Evolutionary conservation across 805 yeast species (phyloP), one percentile per base, ranked within the genome.

Genomic region (Schizosaccharomyces japonicus): DNA sequence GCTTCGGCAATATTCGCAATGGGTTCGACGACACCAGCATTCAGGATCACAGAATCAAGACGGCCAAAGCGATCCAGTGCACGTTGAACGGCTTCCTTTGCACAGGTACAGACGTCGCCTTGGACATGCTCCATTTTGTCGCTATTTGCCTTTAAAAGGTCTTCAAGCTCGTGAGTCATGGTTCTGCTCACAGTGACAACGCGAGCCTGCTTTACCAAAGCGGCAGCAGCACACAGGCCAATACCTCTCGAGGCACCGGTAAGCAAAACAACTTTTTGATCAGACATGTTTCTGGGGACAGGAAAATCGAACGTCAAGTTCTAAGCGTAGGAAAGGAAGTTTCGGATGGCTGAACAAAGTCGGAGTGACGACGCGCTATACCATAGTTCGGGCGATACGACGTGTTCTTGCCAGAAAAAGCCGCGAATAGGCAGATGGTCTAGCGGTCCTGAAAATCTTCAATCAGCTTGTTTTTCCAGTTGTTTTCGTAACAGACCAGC

Each of bases 11-110:
- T 65, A 60, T 42, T 63, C 65, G 63, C 54, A 4, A 87, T 93
- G 0, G 95, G 94, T 21, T 74, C 84, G 51, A 90, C 64, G 0
- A 78, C 73, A 3, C 84, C 90, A 2, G 87, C 85, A 57, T 79
- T 79, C 49, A 76, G 69, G 32, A 80, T 68, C 7, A 76, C 54
- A 0, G 77, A 67, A 52, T 73, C 66, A 31, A 77, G 57, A 17
- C 61, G 57, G 3, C 79, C 78, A 54, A 68, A 73, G 50, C 61
- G 63, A 4, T 53, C 49, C 23, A 68, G 50, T 0, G 79, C 74
- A 44, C 60, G 33, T 2, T 60, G 54, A 27, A 76, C 64, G 0
- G 72, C 67, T 49, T 62, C 44, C 49, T 52, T 55, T 25, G 50
- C 55, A 21, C 55, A 57, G 27, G 48, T 50, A 39, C 58, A 50